Percentiles rank a stretch among this genome's conserved stretches.
Evolutionary conservation across 2,329 filamentous ascomycete genomes (phyloP).

Genomic region (Penicillium sp.): DNA sequence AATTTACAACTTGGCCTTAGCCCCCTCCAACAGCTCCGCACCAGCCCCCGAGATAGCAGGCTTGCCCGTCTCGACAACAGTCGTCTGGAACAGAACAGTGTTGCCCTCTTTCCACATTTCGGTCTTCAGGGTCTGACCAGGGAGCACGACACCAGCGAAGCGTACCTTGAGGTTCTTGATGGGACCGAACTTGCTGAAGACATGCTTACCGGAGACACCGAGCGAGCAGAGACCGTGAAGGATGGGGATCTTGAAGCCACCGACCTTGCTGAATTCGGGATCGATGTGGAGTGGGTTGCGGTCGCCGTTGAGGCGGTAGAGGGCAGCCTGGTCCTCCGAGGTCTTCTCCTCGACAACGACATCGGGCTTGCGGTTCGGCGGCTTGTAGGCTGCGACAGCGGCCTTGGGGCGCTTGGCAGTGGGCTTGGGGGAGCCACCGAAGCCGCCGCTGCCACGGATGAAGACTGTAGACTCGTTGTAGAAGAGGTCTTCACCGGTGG

Average conservation of each 20-base stretch:
- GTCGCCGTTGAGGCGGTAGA: conserved; percentile 93
- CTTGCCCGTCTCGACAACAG: conserved; percentile 92
- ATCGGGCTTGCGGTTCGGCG: conserved; percentile 78
- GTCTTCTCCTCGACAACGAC: conserved; percentile 84
- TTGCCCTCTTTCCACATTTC: conserved; percentile 93
- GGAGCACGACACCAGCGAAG: conserved; percentile 83
- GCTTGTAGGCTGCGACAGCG: conserved; percentile 77
- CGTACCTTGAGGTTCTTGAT: conserved; percentile 93
- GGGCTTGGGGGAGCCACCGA: conserved; percentile 78
- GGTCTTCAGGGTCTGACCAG: conserved; percentile 86
- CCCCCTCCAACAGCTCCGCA: conserved; percentile 68
- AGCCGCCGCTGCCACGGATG: conserved; percentile 87
- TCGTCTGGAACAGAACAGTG: conserved; percentile 81
- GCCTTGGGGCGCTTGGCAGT: conserved; percentile 73
- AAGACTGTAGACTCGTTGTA: conserved; percentile 97
- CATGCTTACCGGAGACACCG: conserved; percentile 87
- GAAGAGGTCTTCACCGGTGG: conserved; percentile 86
- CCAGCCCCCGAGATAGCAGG: conserved; percentile 80
- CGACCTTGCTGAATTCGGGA: conserved; percentile 89
- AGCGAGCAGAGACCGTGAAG: conserved; percentile 97
- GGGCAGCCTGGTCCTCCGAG: conserved; percentile 84
- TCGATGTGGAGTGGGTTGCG: conserved; percentile 97
- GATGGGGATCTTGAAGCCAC: conserved; percentile 92
- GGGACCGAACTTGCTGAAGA: conserved; percentile 80
- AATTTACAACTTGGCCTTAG: conserved; percentile 58